Evolutionary conservation across 2,329 filamentous ascomycete species (phyloP).

Genomic region (Fonsecaea nubica): DNA sequence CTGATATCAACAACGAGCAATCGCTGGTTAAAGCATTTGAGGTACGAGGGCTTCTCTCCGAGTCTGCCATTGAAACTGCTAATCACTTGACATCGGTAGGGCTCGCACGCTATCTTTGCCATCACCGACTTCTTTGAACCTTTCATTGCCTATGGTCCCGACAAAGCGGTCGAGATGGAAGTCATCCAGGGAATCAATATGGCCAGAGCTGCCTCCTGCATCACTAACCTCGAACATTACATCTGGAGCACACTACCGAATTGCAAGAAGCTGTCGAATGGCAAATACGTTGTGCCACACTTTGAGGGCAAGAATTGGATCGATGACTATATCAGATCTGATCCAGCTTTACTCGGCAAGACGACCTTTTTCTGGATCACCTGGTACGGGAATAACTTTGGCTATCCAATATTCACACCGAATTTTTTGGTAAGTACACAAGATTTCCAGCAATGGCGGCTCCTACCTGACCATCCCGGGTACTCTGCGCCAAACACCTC

Average conservation of each 20-base stretch:
- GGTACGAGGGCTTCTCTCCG: background rate
- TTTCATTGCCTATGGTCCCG: constrained; percentile 42
- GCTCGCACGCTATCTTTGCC: constrained; percentile 45
- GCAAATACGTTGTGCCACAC: constrained; percentile 49
- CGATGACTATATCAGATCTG: constrained; percentile 50
- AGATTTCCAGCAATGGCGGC: too few relatives aligned
- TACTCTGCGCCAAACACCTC: too few relatives aligned
- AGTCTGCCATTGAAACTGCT: background rate
- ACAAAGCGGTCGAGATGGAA: constrained; percentile 49
- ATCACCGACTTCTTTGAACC: constrained; percentile 53
- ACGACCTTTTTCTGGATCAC: constrained; percentile 52
- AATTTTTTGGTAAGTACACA: constrained; percentile 41
- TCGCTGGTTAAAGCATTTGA: constrained; percentile 30
- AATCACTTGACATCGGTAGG: background rate
- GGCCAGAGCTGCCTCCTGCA: constrained; percentile 50
- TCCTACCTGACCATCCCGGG: background rate
- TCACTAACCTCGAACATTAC: constrained; percentile 51
- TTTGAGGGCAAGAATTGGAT: constrained; percentile 53
- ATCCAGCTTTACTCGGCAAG: constrained; percentile 46
- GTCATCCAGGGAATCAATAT: constrained; percentile 51
- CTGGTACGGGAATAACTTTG: constrained; percentile 48
- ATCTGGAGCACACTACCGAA: constrained; percentile 56
- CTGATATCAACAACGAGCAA: constrained; percentile 30
- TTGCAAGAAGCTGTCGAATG: constrained; percentile 43
- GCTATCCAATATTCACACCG: constrained; percentile 41